A percentile compares a stretch with the other conserved stretches of the same genome.
Conservation (phyloP, 108 stramenopile genomes). For the Cyclostephanos invisitatus region DNA sequence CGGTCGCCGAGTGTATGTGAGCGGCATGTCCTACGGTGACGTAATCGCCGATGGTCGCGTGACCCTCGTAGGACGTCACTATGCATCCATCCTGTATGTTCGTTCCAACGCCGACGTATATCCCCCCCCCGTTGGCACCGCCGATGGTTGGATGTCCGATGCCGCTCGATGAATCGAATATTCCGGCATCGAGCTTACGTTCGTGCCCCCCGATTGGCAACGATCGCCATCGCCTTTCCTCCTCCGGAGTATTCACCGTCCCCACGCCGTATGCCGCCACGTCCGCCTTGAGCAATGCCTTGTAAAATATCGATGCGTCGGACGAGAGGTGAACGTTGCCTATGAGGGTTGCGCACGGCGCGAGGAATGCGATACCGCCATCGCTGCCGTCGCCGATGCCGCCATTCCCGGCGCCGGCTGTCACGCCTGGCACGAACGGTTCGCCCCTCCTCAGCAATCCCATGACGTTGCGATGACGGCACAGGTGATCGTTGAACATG, state of each 20-base stretch:
- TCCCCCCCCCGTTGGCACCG: slow-evolving; percentile 68
- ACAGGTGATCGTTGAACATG: slow-evolving; percentile 72
- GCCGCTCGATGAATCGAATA: slow-evolving; percentile 35
- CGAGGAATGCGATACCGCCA: slow-evolving; percentile 68
- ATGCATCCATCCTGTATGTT: slow-evolving; percentile 89
- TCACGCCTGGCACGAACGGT: slow-evolving; percentile 62
- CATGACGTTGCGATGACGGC: slow-evolving; percentile 77
- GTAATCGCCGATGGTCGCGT: slow-evolving; percentile 75
- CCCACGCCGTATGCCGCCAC: slow-evolving; percentile 61
- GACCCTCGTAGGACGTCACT: slow-evolving; percentile 63
- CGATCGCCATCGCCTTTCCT: slow-evolving; percentile 36
- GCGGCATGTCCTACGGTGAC: slow-evolving; percentile 88
- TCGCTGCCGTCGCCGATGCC: no score
- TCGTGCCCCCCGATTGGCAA: slow-evolving; percentile 32
- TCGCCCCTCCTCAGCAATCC: slow-evolving; percentile 66
- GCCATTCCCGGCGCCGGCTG: slow-evolving; percentile 12
- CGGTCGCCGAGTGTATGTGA: slow-evolving; percentile 77
- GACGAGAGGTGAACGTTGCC: slow-evolving; percentile 73
- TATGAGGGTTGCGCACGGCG: slow-evolving; percentile 85
- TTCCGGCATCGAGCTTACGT: slow-evolving; percentile 34
- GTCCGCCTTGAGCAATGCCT: slow-evolving; percentile 78
- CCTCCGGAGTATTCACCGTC: slow-evolving; percentile 27
- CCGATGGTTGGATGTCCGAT: slow-evolving; percentile 47
- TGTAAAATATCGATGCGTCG: slow-evolving; percentile 82
- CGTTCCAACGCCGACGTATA: slow-evolving; percentile 77